phyloP scores from a whole-genome alignment of 345 rosid species.

The Tarenaya hassleriana region DNA sequence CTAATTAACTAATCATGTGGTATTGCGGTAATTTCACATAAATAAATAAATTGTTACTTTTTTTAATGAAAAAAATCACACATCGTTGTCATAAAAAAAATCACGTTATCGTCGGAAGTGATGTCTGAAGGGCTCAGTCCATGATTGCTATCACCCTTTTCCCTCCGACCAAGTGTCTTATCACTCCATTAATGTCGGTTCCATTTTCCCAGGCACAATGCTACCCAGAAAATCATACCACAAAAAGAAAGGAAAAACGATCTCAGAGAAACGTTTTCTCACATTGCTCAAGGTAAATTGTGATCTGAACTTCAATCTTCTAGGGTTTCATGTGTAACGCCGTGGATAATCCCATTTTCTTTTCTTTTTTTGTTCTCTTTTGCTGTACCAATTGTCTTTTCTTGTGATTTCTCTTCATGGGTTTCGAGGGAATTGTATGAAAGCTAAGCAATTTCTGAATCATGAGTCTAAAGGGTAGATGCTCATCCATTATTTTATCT shows the following conservation, averaged over 20 bases:
- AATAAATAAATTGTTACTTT: too few species aligned
- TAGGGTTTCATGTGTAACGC: neutral
- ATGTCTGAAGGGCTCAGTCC: constrained; percentile 7
- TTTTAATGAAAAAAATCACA: too few species aligned
- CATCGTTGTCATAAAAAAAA: too few species aligned
- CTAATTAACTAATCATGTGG: too few species aligned
- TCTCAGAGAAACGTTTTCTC: neutral
- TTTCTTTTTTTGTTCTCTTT: neutral
- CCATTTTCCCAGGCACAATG: constrained; percentile 11
- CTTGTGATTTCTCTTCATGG: neutral
- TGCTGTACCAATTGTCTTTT: neutral
- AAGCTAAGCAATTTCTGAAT: neutral
- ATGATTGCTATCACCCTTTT: constrained; percentile 10
- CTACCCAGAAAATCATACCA: neutral
- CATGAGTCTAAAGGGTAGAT: constrained; percentile 5
- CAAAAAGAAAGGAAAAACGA: constrained; percentile 5
- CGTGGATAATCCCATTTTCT: neutral
- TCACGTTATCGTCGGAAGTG: neutral
- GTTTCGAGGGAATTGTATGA: neutral
- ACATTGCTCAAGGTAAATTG: too few species aligned
- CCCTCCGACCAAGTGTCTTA: constrained; percentile 12
- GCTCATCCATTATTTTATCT: too few species aligned
- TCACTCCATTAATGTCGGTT: constrained; percentile 25
- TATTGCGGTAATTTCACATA: too few species aligned
- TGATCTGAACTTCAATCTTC: neutral